A percentile compares a stretch with the other conserved stretches of the same genome.
These are phyloP conservation scores for Vitis vinifera DNA, from an alignment of 164 flowering plant genomes.

Conservation along the genomic window DNA sequence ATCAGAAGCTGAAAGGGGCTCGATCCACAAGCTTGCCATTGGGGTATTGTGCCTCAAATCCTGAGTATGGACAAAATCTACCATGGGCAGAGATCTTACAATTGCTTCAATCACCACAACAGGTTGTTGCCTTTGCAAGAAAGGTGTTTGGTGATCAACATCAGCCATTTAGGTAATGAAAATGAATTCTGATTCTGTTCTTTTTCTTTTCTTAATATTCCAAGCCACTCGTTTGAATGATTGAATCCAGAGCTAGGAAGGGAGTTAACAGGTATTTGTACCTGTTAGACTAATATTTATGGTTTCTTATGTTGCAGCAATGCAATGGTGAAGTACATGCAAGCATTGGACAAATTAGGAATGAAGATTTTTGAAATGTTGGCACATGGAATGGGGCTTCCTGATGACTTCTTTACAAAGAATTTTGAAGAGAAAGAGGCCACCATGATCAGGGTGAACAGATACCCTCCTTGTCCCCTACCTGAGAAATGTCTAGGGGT, in stretches of 20 bases:
- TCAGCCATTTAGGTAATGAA: slow-evolving; percentile 26
- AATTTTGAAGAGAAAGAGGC: slow-evolving; percentile 33
- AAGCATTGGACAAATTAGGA: slow-evolving; percentile 29
- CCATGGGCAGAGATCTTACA: slow-evolving; percentile 42
- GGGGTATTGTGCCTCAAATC: slow-evolving; percentile 33
- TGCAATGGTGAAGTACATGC: slow-evolving; percentile 29
- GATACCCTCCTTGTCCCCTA: slow-evolving; percentile 39
- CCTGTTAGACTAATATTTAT: neutral
- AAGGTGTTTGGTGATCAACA: slow-evolving; percentile 33
- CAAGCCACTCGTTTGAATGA: too few relatives aligned
- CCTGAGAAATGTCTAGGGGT: slow-evolving; percentile 37
- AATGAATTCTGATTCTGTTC: too few relatives aligned
- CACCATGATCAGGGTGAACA: slow-evolving; percentile 29
- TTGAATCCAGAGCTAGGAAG: too few relatives aligned
- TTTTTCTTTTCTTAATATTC: neutral
- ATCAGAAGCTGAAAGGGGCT: slow-evolving; percentile 29
- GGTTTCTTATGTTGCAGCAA: slow-evolving; percentile 10
- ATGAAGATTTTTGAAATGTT: slow-evolving; percentile 31
- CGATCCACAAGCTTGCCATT: slow-evolving; percentile 26
- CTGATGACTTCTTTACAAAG: slow-evolving; percentile 26
- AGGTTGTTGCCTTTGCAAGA: slow-evolving; percentile 26
- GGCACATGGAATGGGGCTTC: slow-evolving; percentile 34
- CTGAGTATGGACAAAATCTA: slow-evolving; percentile 31
- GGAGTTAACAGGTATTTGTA: too few relatives aligned
- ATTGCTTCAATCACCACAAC: slow-evolving; percentile 34